These are phyloP conservation scores for Parietaria judaica DNA, from an alignment of 306 rosid species.

Conservation along the genomic window DNA sequence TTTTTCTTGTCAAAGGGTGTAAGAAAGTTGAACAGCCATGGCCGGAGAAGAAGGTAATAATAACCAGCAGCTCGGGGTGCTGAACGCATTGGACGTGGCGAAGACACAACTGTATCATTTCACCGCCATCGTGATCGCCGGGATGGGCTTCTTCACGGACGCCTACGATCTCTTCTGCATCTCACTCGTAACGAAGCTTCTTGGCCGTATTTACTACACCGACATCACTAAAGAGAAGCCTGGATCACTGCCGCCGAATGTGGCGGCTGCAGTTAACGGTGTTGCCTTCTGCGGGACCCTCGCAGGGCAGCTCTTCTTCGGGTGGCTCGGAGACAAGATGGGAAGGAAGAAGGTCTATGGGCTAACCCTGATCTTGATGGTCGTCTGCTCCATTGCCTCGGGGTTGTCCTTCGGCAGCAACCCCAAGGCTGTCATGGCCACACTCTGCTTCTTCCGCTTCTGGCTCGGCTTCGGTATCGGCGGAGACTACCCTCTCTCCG, in stretches of 20 bases:
- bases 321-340: slow-evolving; percentile 47
- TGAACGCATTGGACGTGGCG: slow-evolving; percentile 68
- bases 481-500: slow-evolving; percentile 88
- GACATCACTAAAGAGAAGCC: slow-evolving; percentile 24
- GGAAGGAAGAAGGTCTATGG: slow-evolving; percentile 85
- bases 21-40: slow-evolving; percentile 20
- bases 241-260: slow-evolving; percentile 39
- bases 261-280: too few relatives aligned
- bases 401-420: slow-evolving; percentile 51
- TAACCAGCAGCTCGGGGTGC: slow-evolving; percentile 46
- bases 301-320: too few relatives aligned
- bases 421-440: slow-evolving; percentile 1
- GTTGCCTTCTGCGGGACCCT: too few relatives aligned
- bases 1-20: too few relatives aligned
- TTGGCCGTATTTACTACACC: slow-evolving; percentile 55
- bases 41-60: background rate
- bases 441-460: slow-evolving; percentile 77
- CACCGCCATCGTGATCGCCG: slow-evolving; percentile 86
- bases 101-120: slow-evolving; percentile 86
- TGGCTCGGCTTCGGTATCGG: slow-evolving; percentile 98
- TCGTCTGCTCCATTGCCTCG: slow-evolving; percentile 53
- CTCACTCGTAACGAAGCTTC: slow-evolving; percentile 64
- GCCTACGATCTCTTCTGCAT: slow-evolving; percentile 89
- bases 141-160: slow-evolving; percentile 94
- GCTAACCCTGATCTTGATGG: slow-evolving; percentile 66